A percentile compares a stretch with the other conserved stretches of the same genome.
phyloP scores from a whole-genome alignment of 768 basidiomycete species.

The Leccinum variicolor region DNA sequence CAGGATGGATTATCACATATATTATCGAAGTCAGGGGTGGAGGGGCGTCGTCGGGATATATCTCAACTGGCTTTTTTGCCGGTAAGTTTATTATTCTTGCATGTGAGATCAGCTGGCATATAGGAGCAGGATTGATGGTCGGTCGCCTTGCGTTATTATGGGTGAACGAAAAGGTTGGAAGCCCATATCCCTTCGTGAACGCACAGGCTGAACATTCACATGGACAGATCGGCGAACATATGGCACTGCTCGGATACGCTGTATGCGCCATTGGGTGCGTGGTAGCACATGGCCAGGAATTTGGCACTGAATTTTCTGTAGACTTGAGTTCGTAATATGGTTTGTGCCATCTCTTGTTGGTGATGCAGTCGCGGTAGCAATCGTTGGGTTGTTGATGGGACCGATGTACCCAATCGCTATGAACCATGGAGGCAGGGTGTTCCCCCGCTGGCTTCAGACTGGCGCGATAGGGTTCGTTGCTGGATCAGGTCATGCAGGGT shows the following conservation, averaged over 20 bases:
- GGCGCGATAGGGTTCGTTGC: conserved; percentile 49
- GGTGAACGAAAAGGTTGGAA: conserved; percentile 26
- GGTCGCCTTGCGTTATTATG: conserved; percentile 29
- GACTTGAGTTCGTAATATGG: conserved; percentile 69
- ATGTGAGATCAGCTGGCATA: neutral
- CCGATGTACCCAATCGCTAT: conserved; percentile 65
- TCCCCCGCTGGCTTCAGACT: conserved; percentile 35
- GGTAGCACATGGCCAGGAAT: neutral
- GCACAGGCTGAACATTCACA: neutral
- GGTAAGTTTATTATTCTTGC: conserved; percentile 10
- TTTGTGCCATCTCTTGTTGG: conserved; percentile 63
- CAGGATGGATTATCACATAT: conserved; percentile 70
- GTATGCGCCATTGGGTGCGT: conserved; percentile 29
- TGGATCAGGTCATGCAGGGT: conserved; percentile 49
- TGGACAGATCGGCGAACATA: conserved; percentile 30
- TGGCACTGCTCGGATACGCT: conserved; percentile 28
- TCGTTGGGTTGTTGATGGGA: conserved; percentile 68
- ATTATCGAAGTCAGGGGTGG: conserved; percentile 42
- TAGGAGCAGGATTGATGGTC: conserved; percentile 22
- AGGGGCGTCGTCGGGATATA: conserved; percentile 46
- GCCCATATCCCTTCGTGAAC: no score
- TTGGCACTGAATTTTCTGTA: conserved; percentile 16
- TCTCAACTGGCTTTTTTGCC: conserved; percentile 38
- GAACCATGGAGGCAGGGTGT: conserved; percentile 33
- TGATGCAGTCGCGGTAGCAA: conserved; percentile 57